Base-by-base conservation (phyloP, 208 protist species). In the Zelonia costaricensis region DNA sequence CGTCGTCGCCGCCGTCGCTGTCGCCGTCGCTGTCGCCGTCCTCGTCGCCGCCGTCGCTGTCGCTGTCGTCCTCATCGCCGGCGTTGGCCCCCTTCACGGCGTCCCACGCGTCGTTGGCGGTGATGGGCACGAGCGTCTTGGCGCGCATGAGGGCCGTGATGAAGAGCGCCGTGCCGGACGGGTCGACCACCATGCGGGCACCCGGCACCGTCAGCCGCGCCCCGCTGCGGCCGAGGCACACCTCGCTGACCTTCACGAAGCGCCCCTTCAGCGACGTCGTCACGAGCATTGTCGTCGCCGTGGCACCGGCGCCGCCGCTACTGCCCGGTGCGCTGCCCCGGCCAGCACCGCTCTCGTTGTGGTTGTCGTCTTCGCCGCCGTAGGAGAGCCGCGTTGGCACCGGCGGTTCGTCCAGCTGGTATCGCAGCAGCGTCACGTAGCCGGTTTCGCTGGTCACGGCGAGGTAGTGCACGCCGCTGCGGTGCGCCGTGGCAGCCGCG, bases 161-260 rank as follows among this genome's bases (percentile, higher is more conserved):
- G 77, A 99, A 97, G 10, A 99, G 80, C 3, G 98, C 98, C 18
- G 95, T 79, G 13, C 98, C 97, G 56, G 89, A 78, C n/a, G 94
- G 84, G 71, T 99, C 98, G 10, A 91, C 87, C 0, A 91, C 95
- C n/a, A 99, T 66, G 52, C 94, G 97, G 44, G 98, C 86, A 0
- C 93, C 92, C 0, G 98, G 97, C 38, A 98, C 95, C 15, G 97
- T 98, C 47, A 98, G 83, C 12, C 98, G 82, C 56, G 92, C 97
- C 18, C 98, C 98, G 23, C 95, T 96, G 65, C 98, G 97, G 30
- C 98, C 98, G 47, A 98, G 98, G 20, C 88, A 97, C 48, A 99
- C 94, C 52, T 95, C 74, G 75, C 98, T 98, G 42, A 99, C 89
- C 45, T 91, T 87, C 40, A 98, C 86, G 54, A 98, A 99, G 18